Evolutionary conservation across 352 stramenopile species (phyloP).

Genomic region (Pythium utonaiense): DNA sequence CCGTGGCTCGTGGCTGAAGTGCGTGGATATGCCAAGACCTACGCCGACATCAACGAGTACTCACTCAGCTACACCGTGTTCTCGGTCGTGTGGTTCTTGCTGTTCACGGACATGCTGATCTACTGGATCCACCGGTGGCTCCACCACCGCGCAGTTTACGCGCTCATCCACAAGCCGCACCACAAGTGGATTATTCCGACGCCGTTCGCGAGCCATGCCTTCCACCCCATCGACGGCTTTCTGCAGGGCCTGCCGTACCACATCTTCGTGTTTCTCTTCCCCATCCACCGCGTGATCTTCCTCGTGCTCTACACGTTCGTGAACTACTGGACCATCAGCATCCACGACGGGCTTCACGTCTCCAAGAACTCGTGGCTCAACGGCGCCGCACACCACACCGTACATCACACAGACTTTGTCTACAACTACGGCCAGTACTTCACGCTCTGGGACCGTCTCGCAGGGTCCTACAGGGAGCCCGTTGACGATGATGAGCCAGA

Average conservation of each 20-base stretch:
- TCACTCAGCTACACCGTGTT: constrained; percentile 38
- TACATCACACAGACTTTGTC: constrained; percentile 66
- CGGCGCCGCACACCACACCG: constrained; percentile 53
- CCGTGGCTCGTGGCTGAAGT: constrained; percentile 67
- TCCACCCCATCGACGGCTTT: constrained; percentile 71
- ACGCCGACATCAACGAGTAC: constrained; percentile 38
- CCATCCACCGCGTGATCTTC: constrained; percentile 56
- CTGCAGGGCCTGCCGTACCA: constrained; percentile 67
- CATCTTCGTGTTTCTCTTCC: constrained; percentile 63
- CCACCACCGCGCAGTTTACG: constrained; percentile 64
- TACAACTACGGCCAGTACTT: constrained; percentile 80
- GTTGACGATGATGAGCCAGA: constrained; percentile 10
- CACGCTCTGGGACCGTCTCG: constrained; percentile 69
- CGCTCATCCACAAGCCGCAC: constrained; percentile 63
- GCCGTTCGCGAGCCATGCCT: constrained; percentile 69
- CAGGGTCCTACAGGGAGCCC: constrained; percentile 59
- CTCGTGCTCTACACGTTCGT: constrained; percentile 55
- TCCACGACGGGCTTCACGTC: constrained; percentile 62
- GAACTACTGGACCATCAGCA: constrained; percentile 82
- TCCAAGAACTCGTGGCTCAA: constrained; percentile 62
- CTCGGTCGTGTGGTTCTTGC: constrained; percentile 50
- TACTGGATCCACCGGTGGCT: constrained; percentile 80
- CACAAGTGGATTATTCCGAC: constrained; percentile 75
- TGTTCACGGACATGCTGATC: constrained; percentile 79
- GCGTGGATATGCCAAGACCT: constrained; percentile 52